These are phyloP conservation scores for Acanthamoeba healyi DNA, from an alignment of 208 protist genomes.

Conservation along the genomic window DNA sequence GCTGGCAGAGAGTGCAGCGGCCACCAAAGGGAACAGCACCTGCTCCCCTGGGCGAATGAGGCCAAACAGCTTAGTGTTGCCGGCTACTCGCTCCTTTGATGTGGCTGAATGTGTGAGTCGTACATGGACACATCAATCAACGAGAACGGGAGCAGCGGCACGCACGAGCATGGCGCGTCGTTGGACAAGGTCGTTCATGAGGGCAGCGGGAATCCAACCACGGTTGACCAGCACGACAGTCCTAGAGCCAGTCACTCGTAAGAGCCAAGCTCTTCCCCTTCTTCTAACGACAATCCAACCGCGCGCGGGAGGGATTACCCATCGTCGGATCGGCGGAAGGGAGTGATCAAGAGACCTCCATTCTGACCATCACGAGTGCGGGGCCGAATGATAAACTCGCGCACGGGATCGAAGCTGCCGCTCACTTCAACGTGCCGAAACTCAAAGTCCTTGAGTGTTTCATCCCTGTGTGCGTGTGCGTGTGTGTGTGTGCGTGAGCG, in stretches of 20 bases:
- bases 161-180: conserved; percentile 1
- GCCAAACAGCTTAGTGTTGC: not conserved
- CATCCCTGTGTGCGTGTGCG: not conserved
- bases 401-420: not conserved
- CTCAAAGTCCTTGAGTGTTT: not conserved
- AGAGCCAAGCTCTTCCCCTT: not conserved
- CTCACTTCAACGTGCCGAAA: conserved; percentile 37
- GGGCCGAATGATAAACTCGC: conserved; percentile 24
- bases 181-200: conserved; percentile 4
- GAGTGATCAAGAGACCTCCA: conserved; percentile 28
- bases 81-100: not conserved
- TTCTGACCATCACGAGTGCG: conserved; percentile 8
- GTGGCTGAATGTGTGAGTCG: not conserved
- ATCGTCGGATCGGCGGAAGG: conserved; percentile 24
- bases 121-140: not conserved
- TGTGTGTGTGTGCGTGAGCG: not conserved
- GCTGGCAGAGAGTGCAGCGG: not conserved
- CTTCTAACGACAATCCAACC: not conserved
- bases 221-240: conserved; percentile 43
- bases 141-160: not conserved
- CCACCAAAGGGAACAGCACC: not conserved
- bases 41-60: conserved; percentile 42
- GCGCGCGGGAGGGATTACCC: not conserved
- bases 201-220: conserved; percentile 11
- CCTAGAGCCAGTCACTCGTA: not conserved